A percentile compares a stretch with the other conserved stretches of the same genome.
Evolutionary conservation across 2,329 filamentous ascomycete genomes (phyloP).

Genomic region (Xylariaceae sp.): DNA sequence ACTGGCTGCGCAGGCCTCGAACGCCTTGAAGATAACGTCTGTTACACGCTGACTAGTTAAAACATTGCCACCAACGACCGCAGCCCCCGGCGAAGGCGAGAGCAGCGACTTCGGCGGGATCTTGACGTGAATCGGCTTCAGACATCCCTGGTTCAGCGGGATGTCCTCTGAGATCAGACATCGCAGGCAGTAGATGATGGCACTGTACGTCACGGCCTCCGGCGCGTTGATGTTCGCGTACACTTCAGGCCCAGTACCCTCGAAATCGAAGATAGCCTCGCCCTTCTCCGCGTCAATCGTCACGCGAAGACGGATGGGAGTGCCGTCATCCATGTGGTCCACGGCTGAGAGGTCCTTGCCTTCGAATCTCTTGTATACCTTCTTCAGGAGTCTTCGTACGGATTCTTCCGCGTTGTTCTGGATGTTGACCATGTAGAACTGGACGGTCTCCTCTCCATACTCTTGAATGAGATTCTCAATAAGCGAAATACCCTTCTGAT

Average conservation of each 20-base stretch:
- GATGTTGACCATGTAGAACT: constrained; percentile 73
- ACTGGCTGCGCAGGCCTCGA: constrained; percentile 65
- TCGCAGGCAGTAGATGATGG: constrained; percentile 74
- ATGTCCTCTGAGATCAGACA: constrained; percentile 72
- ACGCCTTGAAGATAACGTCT: constrained; percentile 70
- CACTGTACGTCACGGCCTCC: constrained; percentile 69
- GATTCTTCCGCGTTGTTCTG: constrained; percentile 68
- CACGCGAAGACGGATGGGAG: constrained; percentile 64
- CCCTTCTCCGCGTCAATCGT: constrained; percentile 67
- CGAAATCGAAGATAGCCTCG: constrained; percentile 70
- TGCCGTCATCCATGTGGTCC: constrained; percentile 76
- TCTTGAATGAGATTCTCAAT: constrained; percentile 67
- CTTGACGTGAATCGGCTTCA: constrained; percentile 63
- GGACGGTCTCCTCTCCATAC: constrained; percentile 66
- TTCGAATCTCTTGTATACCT: constrained; percentile 60
- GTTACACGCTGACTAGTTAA: constrained; percentile 70
- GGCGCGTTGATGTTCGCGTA: constrained; percentile 72
- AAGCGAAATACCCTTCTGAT: constrained; percentile 71
- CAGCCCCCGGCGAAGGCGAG: constrained; percentile 64
- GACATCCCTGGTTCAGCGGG: constrained; percentile 71
- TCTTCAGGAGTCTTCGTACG: constrained; percentile 63
- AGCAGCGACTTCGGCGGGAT: constrained; percentile 66
- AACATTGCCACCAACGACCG: constrained; percentile 73
- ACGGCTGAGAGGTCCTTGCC: constrained; percentile 62
- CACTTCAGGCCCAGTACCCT: constrained; percentile 67